A percentile compares a stretch with the other conserved stretches of the same genome.
Evolutionary conservation across 768 basidiomycete genomes (phyloP).

Genomic region (Rhizopogon sp.): DNA sequence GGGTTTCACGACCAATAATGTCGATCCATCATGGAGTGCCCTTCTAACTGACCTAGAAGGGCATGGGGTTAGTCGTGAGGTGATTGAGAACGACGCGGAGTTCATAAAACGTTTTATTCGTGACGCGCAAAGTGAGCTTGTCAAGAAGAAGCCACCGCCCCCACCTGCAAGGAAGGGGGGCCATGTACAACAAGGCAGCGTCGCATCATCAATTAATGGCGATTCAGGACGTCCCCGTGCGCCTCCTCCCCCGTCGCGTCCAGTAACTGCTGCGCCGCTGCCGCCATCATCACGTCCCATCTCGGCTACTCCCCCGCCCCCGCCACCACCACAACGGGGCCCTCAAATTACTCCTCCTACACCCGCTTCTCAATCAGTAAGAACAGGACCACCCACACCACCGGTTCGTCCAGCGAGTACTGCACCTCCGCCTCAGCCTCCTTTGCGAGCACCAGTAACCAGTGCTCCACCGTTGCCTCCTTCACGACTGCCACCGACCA

Average conservation of each 20-base stretch:
- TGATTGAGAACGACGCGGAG: constrained; percentile 75
- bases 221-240: constrained; percentile 22
- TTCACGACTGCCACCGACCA: constrained; percentile 26
- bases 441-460: constrained; percentile 27
- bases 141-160: constrained; percentile 38
- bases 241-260: constrained; percentile 28
- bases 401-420: constrained; percentile 29
- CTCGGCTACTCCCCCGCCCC: constrained; percentile 10
- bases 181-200: constrained; percentile 20
- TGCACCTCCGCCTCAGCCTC: constrained; percentile 27
- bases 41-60: constrained; percentile 62
- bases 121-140: constrained; percentile 36
- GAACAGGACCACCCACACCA: constrained; percentile 35
- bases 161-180: constrained; percentile 23
- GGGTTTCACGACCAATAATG: constrained; percentile 81
- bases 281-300: constrained; percentile 19
- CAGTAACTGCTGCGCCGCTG: constrained; percentile 22
- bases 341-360: constrained; percentile 21
- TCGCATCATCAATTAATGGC: constrained; percentile 15
- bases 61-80: constrained; percentile 59
- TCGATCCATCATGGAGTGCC: constrained; percentile 86
- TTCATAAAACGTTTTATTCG: constrained; percentile 85
- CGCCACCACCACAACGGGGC: constrained; percentile 23
- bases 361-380: constrained; percentile 21
- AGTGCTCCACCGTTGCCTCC: constrained; percentile 24